Evolutionary conservation across 305 asterid genomes (phyloP).

Genomic region (Solanum hybrid): DNA sequence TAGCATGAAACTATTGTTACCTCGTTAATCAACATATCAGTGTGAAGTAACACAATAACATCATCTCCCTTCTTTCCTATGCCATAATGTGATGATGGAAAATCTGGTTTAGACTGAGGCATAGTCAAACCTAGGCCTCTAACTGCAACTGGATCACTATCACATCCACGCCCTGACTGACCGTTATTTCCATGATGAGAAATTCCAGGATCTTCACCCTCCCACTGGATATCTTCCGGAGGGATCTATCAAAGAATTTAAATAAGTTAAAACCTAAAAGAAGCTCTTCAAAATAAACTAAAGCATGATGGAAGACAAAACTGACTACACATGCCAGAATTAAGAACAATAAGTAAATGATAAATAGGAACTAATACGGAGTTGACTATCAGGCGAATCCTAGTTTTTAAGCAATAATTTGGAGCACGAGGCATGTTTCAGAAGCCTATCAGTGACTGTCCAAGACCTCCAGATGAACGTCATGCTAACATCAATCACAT

Average conservation of each 20-base stretch:
- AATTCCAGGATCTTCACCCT: constrained; percentile 46
- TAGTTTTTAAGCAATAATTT: too few species aligned
- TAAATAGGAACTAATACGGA: too few species aligned
- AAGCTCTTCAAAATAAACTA: background rate
- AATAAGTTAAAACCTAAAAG: background rate
- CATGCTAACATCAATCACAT: background rate
- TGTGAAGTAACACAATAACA: constrained; percentile 45
- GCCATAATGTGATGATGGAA: constrained; percentile 52
- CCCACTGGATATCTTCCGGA: constrained; percentile 55
- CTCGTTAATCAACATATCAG: constrained; percentile 53
- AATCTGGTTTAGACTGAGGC: constrained; percentile 40
- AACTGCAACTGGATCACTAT: constrained; percentile 35
- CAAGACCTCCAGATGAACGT: background rate
- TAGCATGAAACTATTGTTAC: constrained; percentile 14
- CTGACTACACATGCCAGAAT: background rate
- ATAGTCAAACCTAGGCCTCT: constrained; percentile 53
- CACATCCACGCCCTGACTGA: constrained; percentile 33
- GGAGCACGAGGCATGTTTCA: background rate
- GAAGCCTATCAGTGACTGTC: background rate
- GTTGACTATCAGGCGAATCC: too few species aligned
- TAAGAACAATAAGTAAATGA: background rate
- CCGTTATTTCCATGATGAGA: constrained; percentile 39
- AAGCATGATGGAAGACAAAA: background rate
- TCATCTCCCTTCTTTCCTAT: constrained; percentile 39
- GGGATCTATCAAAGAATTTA: constrained; percentile 29